A percentile compares a stretch with the other conserved stretches of the same genome.
These are phyloP conservation scores for Wickerhamomyces mucosus DNA, from an alignment of 805 yeast genomes.

Conservation along the genomic window DNA sequence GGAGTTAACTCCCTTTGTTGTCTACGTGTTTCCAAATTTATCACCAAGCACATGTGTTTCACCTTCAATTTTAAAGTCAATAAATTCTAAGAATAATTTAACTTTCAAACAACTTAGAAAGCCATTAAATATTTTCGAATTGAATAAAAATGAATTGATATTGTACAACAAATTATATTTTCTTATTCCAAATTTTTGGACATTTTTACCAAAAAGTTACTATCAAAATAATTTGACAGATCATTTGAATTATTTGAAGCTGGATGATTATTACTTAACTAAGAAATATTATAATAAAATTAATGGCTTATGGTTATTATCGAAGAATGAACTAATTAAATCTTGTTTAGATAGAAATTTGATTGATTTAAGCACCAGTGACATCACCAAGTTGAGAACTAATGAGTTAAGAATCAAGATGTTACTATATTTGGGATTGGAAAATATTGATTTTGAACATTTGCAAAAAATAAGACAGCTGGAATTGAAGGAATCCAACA, in stretches of 20 bases:
- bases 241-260: conserved; percentile 34
- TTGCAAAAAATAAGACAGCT: neutral
- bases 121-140: conserved; percentile 36
- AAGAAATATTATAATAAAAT: conserved; percentile 20
- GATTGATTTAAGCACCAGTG: conserved; percentile 27
- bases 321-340: conserved; percentile 39
- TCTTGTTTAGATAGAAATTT: conserved; percentile 51
- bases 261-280: conserved; percentile 40
- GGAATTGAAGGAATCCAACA: neutral
- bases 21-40: conserved; percentile 43
- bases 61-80: conserved; percentile 26
- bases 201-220: conserved; percentile 28
- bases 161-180: neutral
- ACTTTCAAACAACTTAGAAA: conserved; percentile 22
- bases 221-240: conserved; percentile 27
- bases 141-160: conserved; percentile 26
- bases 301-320: conserved; percentile 33
- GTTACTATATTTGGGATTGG: conserved; percentile 29
- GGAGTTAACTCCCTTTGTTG: conserved; percentile 44
- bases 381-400: conserved; percentile 23
- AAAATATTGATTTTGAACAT: neutral
- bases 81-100: conserved; percentile 21
- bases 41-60: conserved; percentile 51
- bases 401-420: conserved; percentile 28
- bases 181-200: conserved; percentile 24